Conservation (phyloP, 164 flowering plant genomes). For the Vitis amurensis region DNA sequence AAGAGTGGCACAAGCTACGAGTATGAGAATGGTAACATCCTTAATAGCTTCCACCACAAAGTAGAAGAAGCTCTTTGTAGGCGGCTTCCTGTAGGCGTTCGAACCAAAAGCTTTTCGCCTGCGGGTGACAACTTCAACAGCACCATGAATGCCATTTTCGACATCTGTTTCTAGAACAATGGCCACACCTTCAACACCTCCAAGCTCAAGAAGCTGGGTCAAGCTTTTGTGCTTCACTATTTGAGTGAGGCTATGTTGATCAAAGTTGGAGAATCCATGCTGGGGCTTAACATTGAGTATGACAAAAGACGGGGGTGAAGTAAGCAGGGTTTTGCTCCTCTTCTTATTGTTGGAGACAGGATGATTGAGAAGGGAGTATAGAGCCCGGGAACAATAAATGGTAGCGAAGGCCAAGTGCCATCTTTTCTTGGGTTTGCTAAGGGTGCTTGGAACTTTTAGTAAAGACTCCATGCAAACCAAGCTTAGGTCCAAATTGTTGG, state of each 20-base stretch:
- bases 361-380: neutral
- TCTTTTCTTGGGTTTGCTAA: neutral
- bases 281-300: neutral
- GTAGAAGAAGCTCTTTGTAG: slow-evolving; percentile 27
- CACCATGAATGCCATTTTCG: slow-evolving; percentile 22
- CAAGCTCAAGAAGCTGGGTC: slow-evolving; percentile 16
- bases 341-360: too few species aligned
- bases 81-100: slow-evolving; percentile 34
- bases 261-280: slow-evolving; percentile 6
- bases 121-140: slow-evolving; percentile 17
- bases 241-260: slow-evolving; percentile 15
- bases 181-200: slow-evolving; percentile 28
- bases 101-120: slow-evolving; percentile 29
- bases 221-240: slow-evolving; percentile 34
- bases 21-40: slow-evolving; percentile 37
- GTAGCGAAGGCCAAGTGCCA: slow-evolving; percentile 5
- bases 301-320: too few species aligned
- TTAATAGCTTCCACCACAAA: slow-evolving; percentile 43
- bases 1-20: slow-evolving; percentile 29
- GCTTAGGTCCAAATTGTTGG: too few species aligned
- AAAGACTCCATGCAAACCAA: too few species aligned
- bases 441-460: too few species aligned
- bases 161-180: slow-evolving; percentile 17
- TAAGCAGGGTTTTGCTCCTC: too few species aligned
- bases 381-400: slow-evolving; percentile 11